Percentiles rank a stretch among this genome's conserved stretches.
These are phyloP conservation scores for Aegle marmelos DNA, from an alignment of 345 rosid genomes.

Conservation along the genomic window DNA sequence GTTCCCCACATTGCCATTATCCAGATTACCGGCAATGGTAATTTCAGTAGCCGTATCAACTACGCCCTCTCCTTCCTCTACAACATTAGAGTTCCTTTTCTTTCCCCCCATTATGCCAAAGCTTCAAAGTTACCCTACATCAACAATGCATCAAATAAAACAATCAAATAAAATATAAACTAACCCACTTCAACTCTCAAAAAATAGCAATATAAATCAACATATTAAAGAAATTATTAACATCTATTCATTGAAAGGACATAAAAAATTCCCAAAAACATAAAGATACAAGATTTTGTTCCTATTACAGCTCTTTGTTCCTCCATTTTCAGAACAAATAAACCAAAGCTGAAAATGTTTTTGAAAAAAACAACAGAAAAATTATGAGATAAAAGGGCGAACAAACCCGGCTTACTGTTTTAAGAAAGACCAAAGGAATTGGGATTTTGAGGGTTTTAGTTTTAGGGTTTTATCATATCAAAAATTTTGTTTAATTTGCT, in stretches of 20 bases:
- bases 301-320: background rate
- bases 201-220: background rate
- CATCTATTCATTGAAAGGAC: background rate
- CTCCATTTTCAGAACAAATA: too few relatives aligned
- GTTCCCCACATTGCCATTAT: background rate
- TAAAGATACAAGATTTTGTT: background rate
- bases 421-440: background rate
- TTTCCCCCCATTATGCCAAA: conserved; percentile 48
- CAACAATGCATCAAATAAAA: background rate
- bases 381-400: background rate
- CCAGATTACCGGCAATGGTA: background rate
- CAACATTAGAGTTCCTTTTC: conserved; percentile 43
- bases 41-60: conserved; percentile 6
- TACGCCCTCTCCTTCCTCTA: conserved; percentile 31
- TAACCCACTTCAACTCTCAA: background rate
- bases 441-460: background rate
- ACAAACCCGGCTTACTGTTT: background rate
- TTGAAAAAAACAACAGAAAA: too few relatives aligned
- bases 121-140: background rate
- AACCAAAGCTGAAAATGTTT: too few relatives aligned
- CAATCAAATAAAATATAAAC: too few relatives aligned
- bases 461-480: conserved; percentile 1
- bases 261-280: background rate
- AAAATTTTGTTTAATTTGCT: background rate
- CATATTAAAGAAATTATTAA: background rate